A percentile compares a stretch with the other conserved stretches of the same genome.
Conservation (phyloP, 73 alveolate genomes). For the Paramecium pentaurelia region DNA sequence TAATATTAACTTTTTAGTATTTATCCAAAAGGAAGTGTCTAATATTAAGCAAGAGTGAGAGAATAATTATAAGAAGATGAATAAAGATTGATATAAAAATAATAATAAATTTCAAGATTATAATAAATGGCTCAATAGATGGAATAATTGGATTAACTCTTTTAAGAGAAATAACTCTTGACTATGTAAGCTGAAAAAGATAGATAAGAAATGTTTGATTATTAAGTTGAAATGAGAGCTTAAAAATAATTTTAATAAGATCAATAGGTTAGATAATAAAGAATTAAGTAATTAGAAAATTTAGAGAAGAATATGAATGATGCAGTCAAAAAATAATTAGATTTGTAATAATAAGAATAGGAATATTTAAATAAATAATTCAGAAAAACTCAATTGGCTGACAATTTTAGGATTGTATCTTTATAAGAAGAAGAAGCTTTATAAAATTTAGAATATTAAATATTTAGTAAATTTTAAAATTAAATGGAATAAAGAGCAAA, state of each 20-base stretch:
- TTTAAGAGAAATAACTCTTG: neutral
- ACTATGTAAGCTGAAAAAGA: constrained; percentile 4
- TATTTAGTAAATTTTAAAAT: neutral
- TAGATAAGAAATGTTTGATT: constrained; percentile 39
- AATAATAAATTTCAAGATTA: neutral
- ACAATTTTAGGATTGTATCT: neutral
- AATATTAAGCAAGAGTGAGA: constrained; percentile 26
- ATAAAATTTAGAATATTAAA: neutral
- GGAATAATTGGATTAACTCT: neutral
- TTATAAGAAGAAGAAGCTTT: constrained; percentile 22
- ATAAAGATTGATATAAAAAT: neutral
- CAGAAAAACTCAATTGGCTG: constrained; percentile 16
- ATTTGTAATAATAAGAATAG: neutral
- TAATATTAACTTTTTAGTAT: constrained; percentile 13
- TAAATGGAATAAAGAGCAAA: neutral
- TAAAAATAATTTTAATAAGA: neutral
- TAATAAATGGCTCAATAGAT: constrained; percentile 1
- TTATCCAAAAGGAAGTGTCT: constrained; percentile 9
- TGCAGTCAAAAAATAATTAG: neutral
- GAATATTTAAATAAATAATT: constrained; percentile 26
- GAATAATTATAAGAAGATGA: constrained; percentile 17
- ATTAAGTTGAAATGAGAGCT: constrained; percentile 41
- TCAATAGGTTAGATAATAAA: neutral
- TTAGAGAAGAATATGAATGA: constrained; percentile 12
- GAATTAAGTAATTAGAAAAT: neutral